Evolutionary conservation across 805 yeast species (phyloP), one percentile per base, ranked within the genome.

Genomic region (Peterozyma toletana): DNA sequence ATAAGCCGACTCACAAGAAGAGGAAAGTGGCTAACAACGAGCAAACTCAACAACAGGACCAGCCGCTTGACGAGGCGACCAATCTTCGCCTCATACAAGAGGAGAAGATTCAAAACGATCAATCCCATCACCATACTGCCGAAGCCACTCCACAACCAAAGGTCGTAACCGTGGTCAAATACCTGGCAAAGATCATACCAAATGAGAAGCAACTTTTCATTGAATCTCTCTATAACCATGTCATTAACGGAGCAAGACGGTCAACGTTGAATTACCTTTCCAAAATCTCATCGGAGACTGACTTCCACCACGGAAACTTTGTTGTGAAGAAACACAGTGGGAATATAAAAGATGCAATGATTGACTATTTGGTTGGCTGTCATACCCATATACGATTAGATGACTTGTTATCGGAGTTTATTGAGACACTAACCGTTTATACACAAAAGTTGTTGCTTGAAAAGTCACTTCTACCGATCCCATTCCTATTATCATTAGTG

Each of bases 401-500:
- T 51, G 59, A 66, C 16, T 59, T 78, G 31, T 55, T 80, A 3
- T 50, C 63, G n/a, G 62, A 60, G n/a, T 67, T 78, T 40, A 57
- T 70, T 1, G 60, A 61, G 11, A 54, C 62, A 9, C 44, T 73
- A 13, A 38, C 62, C 5, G 43, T 48, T 5, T 59, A 71, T 33
- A 50, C 63, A 11, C 43, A 50, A 3, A 53, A 59, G 15, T 41
- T 56, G 7, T 39, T 50, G 18, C 41, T 50, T 10, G 35, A 38
- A 3, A 38, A 45, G 1, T 45, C 43, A 6, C 49, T 68, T 2
- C 48, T 73, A 1, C 58, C 80, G 0, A 64, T 80, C 3, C 93
- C 93, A 1, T 83, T 79, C 54, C 49, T 85, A 11, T 54, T 83
- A 2, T 68, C 84, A 1, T 51, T 85, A 35, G 62, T 83, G 34